Conservation (phyloP, 768 basidiomycete species). For the Russula griseocarnosa region DNA sequence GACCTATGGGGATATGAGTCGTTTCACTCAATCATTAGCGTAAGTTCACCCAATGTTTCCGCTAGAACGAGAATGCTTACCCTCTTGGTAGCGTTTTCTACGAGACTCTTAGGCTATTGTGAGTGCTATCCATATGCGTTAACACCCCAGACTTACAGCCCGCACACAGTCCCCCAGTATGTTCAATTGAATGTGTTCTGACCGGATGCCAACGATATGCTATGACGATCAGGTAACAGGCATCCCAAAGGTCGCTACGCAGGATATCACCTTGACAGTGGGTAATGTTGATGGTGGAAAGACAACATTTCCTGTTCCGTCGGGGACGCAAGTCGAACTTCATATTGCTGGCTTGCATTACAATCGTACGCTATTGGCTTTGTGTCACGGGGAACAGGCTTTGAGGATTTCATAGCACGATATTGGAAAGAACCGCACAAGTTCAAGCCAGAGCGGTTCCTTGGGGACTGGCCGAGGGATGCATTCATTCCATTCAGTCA, state of each 20-base stretch:
- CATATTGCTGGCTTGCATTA: slow-evolving; percentile 45
- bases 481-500: slow-evolving; percentile 36
- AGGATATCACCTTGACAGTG: slow-evolving; percentile 43
- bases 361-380: slow-evolving; percentile 39
- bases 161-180: slow-evolving; percentile 13
- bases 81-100: no score
- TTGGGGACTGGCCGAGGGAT: slow-evolving; percentile 35
- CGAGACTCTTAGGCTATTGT: no score
- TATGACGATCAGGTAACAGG: slow-evolving; percentile 39
- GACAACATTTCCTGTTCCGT: slow-evolving; percentile 42
- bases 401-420: slow-evolving; percentile 39
- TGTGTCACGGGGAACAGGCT: background rate
- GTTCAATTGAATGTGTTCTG: background rate
- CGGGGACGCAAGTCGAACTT: slow-evolving; percentile 40
- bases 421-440: slow-evolving; percentile 52
- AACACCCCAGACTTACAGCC: background rate
- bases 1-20: background rate
- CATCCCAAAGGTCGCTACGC: slow-evolving; percentile 45
- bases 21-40: background rate
- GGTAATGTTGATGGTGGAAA: slow-evolving; percentile 40
- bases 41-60: no score
- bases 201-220: background rate
- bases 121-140: background rate
- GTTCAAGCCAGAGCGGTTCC: slow-evolving; percentile 42
- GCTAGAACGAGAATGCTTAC: no score